Evolutionary conservation across 352 stramenopile genomes (phyloP), one percentile per base, ranked within the genome.

Genomic region (Chloridella minuta): DNA sequence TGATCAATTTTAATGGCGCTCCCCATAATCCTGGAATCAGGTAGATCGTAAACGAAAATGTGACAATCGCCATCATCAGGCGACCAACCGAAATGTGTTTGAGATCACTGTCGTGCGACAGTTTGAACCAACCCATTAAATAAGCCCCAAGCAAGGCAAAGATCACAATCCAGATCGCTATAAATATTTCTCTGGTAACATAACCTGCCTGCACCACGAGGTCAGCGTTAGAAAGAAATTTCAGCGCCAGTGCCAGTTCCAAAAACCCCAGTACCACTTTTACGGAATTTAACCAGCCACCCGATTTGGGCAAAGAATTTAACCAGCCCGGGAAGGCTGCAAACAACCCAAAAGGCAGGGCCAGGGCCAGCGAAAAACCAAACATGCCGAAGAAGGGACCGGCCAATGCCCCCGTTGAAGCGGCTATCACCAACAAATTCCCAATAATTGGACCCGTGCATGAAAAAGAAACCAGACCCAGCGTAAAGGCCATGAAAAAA

Each of bases 111-210:
- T 66, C 40, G 40, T 66, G 40, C 10, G 40, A 66, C 10, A 66
- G 40, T 66, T 66, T 66, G 40, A 66, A 66, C 40, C 40, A 66
- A 66, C 40, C 40, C 40, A 66, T 66, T n/a, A 66, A 66, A 66
- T 66, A 66, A 66, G 40, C 40, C n/a, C 40, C 40, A 18, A 66
- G n/a, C 40, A 66, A 66, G 40, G 40, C 40, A 66, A 66, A 66
- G 10, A 66, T 66, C 40, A 66, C 40, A n/a, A 66, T 66, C 40
- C 40, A 66, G 10, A 66, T 18, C 40, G n/a, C 40, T 18, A 66
- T 66, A 66, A 66, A 66, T 66, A 66, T n/a, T 66, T 66, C 40
- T 66, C 40, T 66, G 40, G 40, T 66, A 66, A 66, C n/a, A n/a
- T 18, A 18, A 18, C 40, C 40, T 10, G 40, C 40, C n/a, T 66